Base-by-base conservation (phyloP, 345 rosid species). In the Brassica cretica region DNA sequence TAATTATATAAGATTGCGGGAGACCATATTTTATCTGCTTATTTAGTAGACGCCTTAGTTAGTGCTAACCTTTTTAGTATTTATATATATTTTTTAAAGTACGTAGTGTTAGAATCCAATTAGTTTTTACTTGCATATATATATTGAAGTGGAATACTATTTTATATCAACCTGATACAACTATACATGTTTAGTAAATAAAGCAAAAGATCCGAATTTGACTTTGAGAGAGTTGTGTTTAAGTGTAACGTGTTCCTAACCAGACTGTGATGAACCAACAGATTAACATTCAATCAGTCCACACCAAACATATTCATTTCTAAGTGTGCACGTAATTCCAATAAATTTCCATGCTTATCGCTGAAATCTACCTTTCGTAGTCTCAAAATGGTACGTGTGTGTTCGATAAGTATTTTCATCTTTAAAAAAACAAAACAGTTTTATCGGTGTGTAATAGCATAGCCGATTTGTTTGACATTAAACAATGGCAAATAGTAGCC, bases 321-420 rank as follows among this genome's bases (percentile, higher is more conserved):
- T 53, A 68, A 62, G 68, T 74, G 78, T 80, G 82, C 79, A 80
- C 79, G 82, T 68, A 69, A 79, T 64, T 69, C 66, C 71, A 64
- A 63, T 61, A 4, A 35, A 59, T 24, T 21, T 21, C 11, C 39
- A 58, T 61, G 19, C 8, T 21, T n/a, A 63, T 27, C 12, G 14
- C 19, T 73, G 4, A 60, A 18, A 60, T 21, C n/a, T 67, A 73
- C 39, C 5, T 59, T 78, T 72, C 68, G 9, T 46, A 49, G 44
- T 46, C 24, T 41, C 35, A 25, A 29, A 64, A 39, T n/a, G 11
- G 59, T 12, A 12, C 25, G 29, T 37, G 19, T 21, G 39, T 11
- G 64, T 51, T 74, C 46, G 44, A 60, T 70, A 51, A 68, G 15
- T 63, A 62, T 49, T 49, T 60, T 70, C 70, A 63, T 69, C 19